These are phyloP conservation scores for Schizochytrium sp. DNA, from an alignment of 108 stramenopile genomes.

Conservation along the genomic window DNA sequence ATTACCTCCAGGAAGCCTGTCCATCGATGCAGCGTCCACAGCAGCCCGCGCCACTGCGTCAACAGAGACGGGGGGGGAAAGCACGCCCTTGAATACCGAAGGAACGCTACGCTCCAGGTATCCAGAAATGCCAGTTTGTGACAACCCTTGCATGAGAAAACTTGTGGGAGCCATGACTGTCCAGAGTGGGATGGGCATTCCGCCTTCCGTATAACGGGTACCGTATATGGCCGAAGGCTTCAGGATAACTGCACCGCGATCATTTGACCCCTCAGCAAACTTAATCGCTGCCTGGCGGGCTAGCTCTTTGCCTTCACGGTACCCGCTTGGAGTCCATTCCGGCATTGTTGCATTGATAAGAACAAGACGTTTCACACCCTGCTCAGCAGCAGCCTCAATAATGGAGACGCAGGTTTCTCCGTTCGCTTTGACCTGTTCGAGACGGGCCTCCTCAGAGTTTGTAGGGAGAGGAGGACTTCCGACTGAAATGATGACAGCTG, in stretches of 20 bases:
- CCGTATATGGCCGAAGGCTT: slow-evolving; percentile 23
- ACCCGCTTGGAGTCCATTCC: neutral
- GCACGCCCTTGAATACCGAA: neutral
- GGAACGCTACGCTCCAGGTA: neutral
- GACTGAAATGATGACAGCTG: neutral
- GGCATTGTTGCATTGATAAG: neutral
- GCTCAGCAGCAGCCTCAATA: slow-evolving; percentile 13
- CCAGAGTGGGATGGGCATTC: neutral
- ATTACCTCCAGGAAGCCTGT: neutral
- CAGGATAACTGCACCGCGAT: neutral
- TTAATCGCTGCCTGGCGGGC: neutral
- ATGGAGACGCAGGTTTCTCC: slow-evolving; percentile 6
- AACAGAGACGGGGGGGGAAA: neutral
- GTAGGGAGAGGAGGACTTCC: neutral
- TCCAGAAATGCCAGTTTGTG: neutral
- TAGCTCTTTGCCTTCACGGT: neutral
- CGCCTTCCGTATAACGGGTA: neutral
- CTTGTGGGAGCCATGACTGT: slow-evolving; percentile 3
- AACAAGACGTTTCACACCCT: neutral
- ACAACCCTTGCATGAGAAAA: neutral
- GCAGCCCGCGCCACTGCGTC: slow-evolving; percentile 31
- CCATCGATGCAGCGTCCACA: neutral
- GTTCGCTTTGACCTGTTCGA: neutral
- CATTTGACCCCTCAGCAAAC: neutral
- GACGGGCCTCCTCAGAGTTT: neutral